Conservation (phyloP, 805 yeast species). For the Cephaloascus fragrans region DNA sequence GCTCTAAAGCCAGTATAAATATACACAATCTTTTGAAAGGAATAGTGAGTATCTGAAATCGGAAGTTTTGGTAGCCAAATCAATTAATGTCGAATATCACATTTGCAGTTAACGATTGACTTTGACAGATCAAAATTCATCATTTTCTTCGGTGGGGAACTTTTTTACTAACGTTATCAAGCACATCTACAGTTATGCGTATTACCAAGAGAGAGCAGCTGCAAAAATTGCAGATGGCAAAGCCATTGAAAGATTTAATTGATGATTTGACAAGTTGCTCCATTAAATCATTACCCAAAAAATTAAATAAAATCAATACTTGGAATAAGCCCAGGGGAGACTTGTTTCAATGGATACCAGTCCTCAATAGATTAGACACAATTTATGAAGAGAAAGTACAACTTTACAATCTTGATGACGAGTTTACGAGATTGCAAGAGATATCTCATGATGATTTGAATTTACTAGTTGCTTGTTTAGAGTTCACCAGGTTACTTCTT, state of each 20-base stretch:
- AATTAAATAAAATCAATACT: slow-evolving; percentile 10
- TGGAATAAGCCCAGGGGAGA: slow-evolving; percentile 38
- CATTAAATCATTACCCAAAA: slow-evolving; percentile 14
- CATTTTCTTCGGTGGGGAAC: too few species aligned
- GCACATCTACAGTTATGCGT: too few species aligned
- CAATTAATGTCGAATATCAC: too few species aligned
- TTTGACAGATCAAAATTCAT: too few species aligned
- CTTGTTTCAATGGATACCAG: slow-evolving; percentile 66
- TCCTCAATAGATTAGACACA: slow-evolving; percentile 66
- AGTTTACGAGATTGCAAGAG: slow-evolving; percentile 33
- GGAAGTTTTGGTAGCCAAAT: too few species aligned
- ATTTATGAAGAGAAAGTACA: slow-evolving; percentile 44
- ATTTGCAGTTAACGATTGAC: too few species aligned
- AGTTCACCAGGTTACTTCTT: slow-evolving; percentile 53
- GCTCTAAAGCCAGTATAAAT: too few species aligned
- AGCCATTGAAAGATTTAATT: slow-evolving; percentile 18
- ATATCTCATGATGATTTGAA: slow-evolving; percentile 36
- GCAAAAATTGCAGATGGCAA: slow-evolving; percentile 18
- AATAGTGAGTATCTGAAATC: too few species aligned
- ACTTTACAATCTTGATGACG: slow-evolving; percentile 42
- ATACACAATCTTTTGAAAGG: too few species aligned
- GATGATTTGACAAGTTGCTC: slow-evolving; percentile 15
- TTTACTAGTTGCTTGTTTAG: slow-evolving; percentile 40
- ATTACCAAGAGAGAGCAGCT: slow-evolving; percentile 19
- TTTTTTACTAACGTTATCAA: too few species aligned